Evolutionary conservation across 148 eudicot genomes (phyloP), one percentile per base, ranked within the genome.

Genomic region (Rhododendron williamsianum): DNA sequence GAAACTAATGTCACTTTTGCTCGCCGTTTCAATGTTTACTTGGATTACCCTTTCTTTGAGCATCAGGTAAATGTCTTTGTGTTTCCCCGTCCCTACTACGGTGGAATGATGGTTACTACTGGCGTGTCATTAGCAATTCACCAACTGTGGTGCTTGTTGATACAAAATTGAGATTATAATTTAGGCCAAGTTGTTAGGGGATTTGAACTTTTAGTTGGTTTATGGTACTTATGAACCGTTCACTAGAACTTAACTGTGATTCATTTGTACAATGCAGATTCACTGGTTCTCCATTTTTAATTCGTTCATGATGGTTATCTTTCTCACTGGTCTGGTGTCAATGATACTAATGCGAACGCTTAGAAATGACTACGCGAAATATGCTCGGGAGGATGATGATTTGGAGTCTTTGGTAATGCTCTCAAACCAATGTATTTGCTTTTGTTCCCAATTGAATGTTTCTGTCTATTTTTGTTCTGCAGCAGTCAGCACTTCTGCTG

Each of bases 281-380:
- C 99, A 96, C 86, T 96, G 98, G 98, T 96, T 94, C 90, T 96
- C 98, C 74, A 92, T 94, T 49, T 93, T 96, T 87, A 96, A 96
- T 93, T 96, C 99, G 11, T 96, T 95, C 94, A 96, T 96, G 99
- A 96, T 96, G 99, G 99, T 96, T 73, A 96, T 96, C 91, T 96
- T 96, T 87, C 95, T 96, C 82, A 94, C 99, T 88, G 98, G 98
- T 41, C 81, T 94, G 91, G 98, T 96, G 48, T 93, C 98, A 52
- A 96, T 96, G 99, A 96, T 96, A 90, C 86, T 96, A 56, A 94
- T 96, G 98, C 94, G 98, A 41, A 94, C 98, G 18, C 94, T 96
- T 38, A 93, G 99, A 87, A 96, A 96, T 91, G 99, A 96, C 90
- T 96, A 96, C 88, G 99, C 99, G 3, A 96, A 96, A 90, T 96